phyloP scores from a whole-genome alignment of 176 grass and related monocot species.

The Carex cristatella region DNA sequence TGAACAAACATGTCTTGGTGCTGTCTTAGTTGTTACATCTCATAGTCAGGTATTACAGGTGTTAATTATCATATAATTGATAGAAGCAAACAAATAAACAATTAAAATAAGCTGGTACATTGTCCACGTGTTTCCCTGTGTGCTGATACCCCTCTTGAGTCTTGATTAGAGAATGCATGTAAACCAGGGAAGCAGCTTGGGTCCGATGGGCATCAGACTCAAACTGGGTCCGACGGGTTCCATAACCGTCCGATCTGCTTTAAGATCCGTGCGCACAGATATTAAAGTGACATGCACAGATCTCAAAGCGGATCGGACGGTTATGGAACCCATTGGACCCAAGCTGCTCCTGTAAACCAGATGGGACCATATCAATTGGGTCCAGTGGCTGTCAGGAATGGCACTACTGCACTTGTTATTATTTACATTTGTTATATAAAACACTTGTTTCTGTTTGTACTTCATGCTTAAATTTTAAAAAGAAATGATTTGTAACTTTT shows the following conservation, averaged over 20 bases:
- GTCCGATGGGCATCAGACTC: too few relatives aligned
- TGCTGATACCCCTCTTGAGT: neutral
- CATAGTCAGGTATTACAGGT: neutral
- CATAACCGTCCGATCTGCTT: too few relatives aligned
- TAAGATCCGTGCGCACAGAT: too few relatives aligned
- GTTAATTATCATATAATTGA: neutral
- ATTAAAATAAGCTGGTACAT: neutral
- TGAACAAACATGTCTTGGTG: neutral
- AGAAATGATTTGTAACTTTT: neutral
- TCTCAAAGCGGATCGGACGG: too few relatives aligned
- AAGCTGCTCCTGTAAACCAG: too few relatives aligned
- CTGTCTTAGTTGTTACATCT: neutral
- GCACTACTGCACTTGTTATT: neutral
- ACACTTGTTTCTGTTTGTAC: neutral
- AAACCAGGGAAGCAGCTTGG: too few relatives aligned
- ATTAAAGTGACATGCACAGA: too few relatives aligned
- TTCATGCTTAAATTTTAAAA: neutral
- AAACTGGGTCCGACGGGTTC: too few relatives aligned
- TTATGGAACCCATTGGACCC: too few relatives aligned
- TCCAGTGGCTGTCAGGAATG: neutral
- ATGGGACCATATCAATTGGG: neutral
- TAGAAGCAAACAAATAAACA: neutral
- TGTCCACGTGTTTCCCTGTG: neutral
- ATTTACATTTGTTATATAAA: neutral
- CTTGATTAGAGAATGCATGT: too few relatives aligned